Evolutionary conservation across 139 green algal genomes (phyloP).

Genomic region (Chlamydomonas schloesseri): DNA sequence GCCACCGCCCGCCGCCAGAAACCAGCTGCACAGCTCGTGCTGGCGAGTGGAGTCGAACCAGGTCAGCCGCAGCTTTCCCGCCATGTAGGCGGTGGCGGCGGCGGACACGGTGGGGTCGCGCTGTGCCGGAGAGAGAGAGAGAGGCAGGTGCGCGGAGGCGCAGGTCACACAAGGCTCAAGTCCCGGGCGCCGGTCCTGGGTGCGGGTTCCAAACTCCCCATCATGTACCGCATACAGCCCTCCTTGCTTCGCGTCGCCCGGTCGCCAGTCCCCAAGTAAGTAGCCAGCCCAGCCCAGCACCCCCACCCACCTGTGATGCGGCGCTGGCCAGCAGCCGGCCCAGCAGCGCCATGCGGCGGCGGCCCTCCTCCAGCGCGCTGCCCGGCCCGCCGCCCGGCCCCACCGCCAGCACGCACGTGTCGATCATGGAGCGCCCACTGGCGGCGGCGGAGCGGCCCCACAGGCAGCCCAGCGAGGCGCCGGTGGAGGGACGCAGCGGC

Average conservation of each 20-base stretch:
- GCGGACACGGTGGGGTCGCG: neutral
- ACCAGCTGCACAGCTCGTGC: neutral
- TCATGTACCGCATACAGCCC: no score
- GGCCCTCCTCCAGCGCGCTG: neutral
- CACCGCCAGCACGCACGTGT: constrained; percentile 38
- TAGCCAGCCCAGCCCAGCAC: neutral
- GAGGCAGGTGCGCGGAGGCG: neutral
- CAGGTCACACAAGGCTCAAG: no score
- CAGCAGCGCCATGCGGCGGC: constrained; percentile 12
- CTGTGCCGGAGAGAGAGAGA: neutral
- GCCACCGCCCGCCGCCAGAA: neutral
- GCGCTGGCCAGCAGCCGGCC: neutral
- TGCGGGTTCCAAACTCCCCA: no score
- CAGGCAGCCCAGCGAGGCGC: constrained; percentile 34
- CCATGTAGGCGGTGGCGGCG: constrained; percentile 36
- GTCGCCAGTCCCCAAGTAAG: no score
- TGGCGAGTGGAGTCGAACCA: constrained; percentile 25
- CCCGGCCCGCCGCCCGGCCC: neutral
- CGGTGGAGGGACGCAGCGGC: constrained; percentile 18
- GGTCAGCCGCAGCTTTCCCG: constrained; percentile 17
- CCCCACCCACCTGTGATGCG: neutral
- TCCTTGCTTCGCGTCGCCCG: no score
- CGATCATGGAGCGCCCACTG: neutral
- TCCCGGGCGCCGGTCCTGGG: no score
- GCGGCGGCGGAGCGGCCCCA: constrained; percentile 37